A percentile compares a stretch with the other conserved stretches of the same genome.
phyloP scores from a whole-genome alignment of 116 monocot species.

The Zostera marina region DNA sequence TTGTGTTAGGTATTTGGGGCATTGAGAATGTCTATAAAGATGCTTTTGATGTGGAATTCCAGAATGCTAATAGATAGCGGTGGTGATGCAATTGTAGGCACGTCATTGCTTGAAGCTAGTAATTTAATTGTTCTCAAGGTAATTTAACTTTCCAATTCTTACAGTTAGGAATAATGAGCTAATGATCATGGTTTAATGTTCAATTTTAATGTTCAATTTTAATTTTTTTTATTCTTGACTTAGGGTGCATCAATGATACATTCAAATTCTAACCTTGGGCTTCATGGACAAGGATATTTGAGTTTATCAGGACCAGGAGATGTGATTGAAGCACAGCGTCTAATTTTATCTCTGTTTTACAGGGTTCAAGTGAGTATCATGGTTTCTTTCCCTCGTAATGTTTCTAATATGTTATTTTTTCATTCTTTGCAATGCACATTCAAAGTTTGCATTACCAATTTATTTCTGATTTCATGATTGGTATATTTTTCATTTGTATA shows the following conservation, averaged over 20 bases:
- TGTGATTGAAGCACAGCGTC: slow-evolving; percentile 82
- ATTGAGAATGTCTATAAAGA: slow-evolving; percentile 93
- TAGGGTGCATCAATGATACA: slow-evolving; percentile 89
- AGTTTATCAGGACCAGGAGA: slow-evolving; percentile 92
- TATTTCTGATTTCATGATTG: neutral
- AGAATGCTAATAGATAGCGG: slow-evolving; percentile 80
- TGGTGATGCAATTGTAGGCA: slow-evolving; percentile 69
- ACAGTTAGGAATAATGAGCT: neutral
- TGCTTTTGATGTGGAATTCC: slow-evolving; percentile 99
- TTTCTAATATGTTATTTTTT: too few species aligned
- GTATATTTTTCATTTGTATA: neutral
- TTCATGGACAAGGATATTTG: slow-evolving; percentile 93
- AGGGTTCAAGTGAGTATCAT: slow-evolving; percentile 52
- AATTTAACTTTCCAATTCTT: neutral
- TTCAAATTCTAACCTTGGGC: slow-evolving; percentile 89
- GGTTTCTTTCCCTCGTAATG: neutral
- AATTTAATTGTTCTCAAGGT: slow-evolving; percentile 97
- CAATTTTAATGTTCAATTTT: neutral
- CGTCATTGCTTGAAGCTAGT: slow-evolving; percentile 93
- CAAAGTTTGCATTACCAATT: too few species aligned
- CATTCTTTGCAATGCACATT: too few species aligned
- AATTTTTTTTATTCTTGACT: too few species aligned
- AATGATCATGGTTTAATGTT: neutral
- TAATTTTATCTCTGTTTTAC: slow-evolving; percentile 89
- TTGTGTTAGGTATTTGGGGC: slow-evolving; percentile 65